Evolutionary conservation across 129 eudicot species (phyloP).

Genomic region (Flaveria linearis): DNA sequence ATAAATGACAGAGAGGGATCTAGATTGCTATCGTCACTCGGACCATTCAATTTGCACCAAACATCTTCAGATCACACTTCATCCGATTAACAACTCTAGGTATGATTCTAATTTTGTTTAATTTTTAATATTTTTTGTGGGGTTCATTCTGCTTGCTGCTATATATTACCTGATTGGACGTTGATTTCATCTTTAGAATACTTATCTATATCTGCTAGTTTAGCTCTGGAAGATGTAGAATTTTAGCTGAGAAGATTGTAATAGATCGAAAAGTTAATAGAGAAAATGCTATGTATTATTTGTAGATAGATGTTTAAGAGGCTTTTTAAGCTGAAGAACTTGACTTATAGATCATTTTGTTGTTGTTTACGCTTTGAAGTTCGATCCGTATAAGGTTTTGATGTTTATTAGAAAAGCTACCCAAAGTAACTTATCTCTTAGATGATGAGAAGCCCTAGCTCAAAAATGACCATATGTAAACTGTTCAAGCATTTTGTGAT

Average conservation of each 20-base stretch:
- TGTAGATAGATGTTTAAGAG: slow-evolving; percentile 12
- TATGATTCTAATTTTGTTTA: slow-evolving; percentile 6
- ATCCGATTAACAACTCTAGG: slow-evolving; percentile 25
- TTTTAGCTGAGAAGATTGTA: not conserved
- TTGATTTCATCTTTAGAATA: too few relatives aligned
- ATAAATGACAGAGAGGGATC: slow-evolving; percentile 38
- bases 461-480: not conserved
- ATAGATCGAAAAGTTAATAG: slow-evolving; percentile 8
- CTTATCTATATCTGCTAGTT: too few relatives aligned
- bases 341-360: not conserved
- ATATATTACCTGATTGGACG: not conserved
- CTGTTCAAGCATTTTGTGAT: not conserved
- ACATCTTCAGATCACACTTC: slow-evolving; percentile 34
- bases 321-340: slow-evolving; percentile 16
- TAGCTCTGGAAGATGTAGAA: slow-evolving; percentile 1
- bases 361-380: not conserved
- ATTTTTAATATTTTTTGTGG: not conserved
- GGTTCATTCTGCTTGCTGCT: not conserved
- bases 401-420: not conserved
- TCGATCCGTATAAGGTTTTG: not conserved
- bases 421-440: slow-evolving; percentile 6
- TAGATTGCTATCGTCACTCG: slow-evolving; percentile 26
- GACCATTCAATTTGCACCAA: slow-evolving; percentile 8
- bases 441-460: not conserved
- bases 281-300: not conserved